Evolutionary conservation across 2,329 filamentous ascomycete species (phyloP).

Genomic region (Cercospora janseana): DNA sequence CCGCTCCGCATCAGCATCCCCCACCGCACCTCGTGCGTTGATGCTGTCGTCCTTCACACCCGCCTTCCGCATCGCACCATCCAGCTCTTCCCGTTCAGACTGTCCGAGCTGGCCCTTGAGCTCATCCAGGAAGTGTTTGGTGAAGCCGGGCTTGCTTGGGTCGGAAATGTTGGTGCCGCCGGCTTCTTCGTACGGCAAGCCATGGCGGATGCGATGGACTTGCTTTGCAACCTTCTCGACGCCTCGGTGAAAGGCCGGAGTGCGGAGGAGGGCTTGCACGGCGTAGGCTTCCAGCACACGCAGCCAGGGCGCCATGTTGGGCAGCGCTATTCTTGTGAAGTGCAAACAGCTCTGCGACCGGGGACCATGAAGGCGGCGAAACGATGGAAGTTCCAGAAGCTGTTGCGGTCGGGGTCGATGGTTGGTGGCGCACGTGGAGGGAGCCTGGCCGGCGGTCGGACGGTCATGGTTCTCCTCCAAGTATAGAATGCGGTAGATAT

Average conservation of each 20-base stretch:
- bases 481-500: constrained; percentile 1
- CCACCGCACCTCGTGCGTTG: constrained; percentile 19
- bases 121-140: constrained; percentile 55
- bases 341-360: too few species aligned
- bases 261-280: constrained; percentile 50
- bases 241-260: constrained; percentile 54
- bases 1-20: constrained; percentile 6
- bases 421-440: too few species aligned
- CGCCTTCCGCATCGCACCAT: constrained; percentile 16
- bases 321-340: neutral
- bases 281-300: constrained; percentile 41
- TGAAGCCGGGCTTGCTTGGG: constrained; percentile 39
- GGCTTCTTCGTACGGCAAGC: constrained; percentile 51
- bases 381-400: too few species aligned
- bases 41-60: constrained; percentile 26
- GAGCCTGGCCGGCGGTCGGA: too few species aligned
- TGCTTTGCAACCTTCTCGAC: constrained; percentile 52
- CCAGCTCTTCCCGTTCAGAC: constrained; percentile 28
- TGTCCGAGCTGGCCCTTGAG: constrained; percentile 39
- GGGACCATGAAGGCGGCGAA: too few species aligned
- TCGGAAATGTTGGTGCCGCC: constrained; percentile 49
- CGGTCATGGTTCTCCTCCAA: neutral
- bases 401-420: too few species aligned
- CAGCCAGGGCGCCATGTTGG: constrained; percentile 39
- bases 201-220: constrained; percentile 47